Conservation (phyloP, 1,284 basidiomycete genomes). For the Ustilago bromivora region DNA sequence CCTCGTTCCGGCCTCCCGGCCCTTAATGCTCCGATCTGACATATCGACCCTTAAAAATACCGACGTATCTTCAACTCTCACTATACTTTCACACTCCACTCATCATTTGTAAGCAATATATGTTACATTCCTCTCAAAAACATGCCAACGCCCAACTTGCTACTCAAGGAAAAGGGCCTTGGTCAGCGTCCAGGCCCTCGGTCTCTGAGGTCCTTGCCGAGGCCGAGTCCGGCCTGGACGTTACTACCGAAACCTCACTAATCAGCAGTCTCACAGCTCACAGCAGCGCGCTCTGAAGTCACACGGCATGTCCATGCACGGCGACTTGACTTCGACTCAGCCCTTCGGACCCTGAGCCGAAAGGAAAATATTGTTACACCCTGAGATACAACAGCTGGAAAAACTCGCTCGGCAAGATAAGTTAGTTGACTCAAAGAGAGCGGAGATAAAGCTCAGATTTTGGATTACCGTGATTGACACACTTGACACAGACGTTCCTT, state of each 20-base stretch:
- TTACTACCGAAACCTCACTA: neutral
- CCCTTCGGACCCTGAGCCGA: conserved; percentile 17
- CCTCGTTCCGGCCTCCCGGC: no score
- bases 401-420: neutral
- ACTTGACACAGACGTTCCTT: neutral
- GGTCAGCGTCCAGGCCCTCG: no score
- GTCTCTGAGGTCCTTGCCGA: no score
- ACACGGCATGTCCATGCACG: conserved; percentile 11
- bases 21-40: no score
- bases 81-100: no score
- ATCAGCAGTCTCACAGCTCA: neutral
- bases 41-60: no score
- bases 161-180: no score
- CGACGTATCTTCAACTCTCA: no score
- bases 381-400: neutral
- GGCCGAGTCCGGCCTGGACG: no score
- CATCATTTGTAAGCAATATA: no score
- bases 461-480: conserved; percentile 1
- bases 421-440: neutral
- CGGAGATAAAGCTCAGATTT: conserved; percentile 10
- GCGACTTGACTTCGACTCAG: conserved; percentile 2
- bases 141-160: no score
- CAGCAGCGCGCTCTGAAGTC: conserved; percentile 15
- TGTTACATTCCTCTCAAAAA: no score
- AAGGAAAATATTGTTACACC: conserved; percentile 6